These are phyloP conservation scores for Claviceps spartinae DNA, from an alignment of 2,329 filamentous ascomycete genomes.

Conservation along the genomic window DNA sequence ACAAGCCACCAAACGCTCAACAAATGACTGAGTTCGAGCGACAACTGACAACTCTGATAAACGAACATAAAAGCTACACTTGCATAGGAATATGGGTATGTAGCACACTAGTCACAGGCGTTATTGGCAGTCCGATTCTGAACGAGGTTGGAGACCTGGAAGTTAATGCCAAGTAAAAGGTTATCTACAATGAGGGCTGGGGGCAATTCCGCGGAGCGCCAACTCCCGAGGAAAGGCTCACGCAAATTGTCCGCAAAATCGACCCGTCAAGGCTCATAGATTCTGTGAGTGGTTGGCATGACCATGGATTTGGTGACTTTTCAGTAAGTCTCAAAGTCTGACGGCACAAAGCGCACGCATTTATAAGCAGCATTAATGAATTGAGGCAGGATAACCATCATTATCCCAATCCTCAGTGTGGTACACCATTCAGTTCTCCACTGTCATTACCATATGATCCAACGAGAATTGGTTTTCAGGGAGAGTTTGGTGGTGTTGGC, in stretches of 20 bases:
- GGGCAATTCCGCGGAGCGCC: constrained; percentile 38
- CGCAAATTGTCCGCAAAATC: constrained; percentile 37
- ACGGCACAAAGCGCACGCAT: neutral
- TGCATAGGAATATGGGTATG: constrained; percentile 51
- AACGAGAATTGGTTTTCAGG: constrained; percentile 51
- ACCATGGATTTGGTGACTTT: constrained; percentile 55
- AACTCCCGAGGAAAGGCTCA: constrained; percentile 43
- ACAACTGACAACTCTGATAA: constrained; percentile 46
- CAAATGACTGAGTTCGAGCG: constrained; percentile 53
- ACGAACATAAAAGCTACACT: constrained; percentile 50
- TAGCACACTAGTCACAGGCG: neutral
- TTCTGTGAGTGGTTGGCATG: constrained; percentile 50
- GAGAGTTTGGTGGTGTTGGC: constrained; percentile 59
- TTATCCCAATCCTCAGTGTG: constrained; percentile 58
- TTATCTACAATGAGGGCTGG: constrained; percentile 64
- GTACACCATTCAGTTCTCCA: constrained; percentile 52
- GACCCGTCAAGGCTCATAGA: constrained; percentile 54
- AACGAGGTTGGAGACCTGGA: neutral
- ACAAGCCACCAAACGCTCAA: constrained; percentile 23
- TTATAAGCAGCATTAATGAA: neutral
- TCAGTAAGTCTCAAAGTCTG: constrained; percentile 16
- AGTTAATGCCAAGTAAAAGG: constrained; percentile 16
- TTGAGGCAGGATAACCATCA: constrained; percentile 50
- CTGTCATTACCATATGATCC: constrained; percentile 41
- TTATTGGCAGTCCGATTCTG: too few relatives aligned